Base-by-base conservation (phyloP, 2,329 filamentous ascomycete species). In the Aspergillus fructus region DNA sequence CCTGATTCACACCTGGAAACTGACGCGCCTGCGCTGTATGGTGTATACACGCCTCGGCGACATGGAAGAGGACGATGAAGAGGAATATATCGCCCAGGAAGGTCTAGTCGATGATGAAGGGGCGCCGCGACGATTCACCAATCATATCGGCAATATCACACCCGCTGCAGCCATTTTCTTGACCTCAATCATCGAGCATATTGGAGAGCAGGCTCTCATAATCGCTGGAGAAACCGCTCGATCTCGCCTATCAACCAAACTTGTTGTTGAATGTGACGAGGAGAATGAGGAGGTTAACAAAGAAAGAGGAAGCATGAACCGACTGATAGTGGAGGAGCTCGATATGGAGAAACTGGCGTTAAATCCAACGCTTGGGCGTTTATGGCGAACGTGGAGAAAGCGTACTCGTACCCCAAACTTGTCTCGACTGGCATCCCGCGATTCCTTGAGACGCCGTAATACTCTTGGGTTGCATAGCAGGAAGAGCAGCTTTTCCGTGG, bases 371-470 rank as follows among this genome's bases (percentile, higher is more conserved):
- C 79, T 99, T 1, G 94, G 94, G 19, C 83, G 93, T 49, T 80
- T 97, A 43, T 99, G 94, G 94, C 86, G 94, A 66, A 89, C 90
- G 24, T 99, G 94, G 94, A 91, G 94, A 76, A 96, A 96, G 78
- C 85, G 89, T 52, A 67, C 72, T 54, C 68, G 71, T 45, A 59
- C 65, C 4, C 69, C 69, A 15, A 68, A 60, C 51, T 68, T 78
- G 41, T 73, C 75, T 12, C 73, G 75, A 13, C 74, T 78, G 27
- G 66, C 80, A 51, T 75, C 71, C 21, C 68, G 71, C 58, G 75
- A 78, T 57, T 78, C 76, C 3, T 69, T 76, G 42, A 62, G 68
- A 17, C 71, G 70, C 53, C 68, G 72, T 55, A 64, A 63, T 23
- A 68, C 52, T 33, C 53, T 53, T 7, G 54, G 69, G 9, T 62